phyloP scores from a whole-genome alignment of 495 filamentous ascomycete species.

The Aspergillus egyptiacus region DNA sequence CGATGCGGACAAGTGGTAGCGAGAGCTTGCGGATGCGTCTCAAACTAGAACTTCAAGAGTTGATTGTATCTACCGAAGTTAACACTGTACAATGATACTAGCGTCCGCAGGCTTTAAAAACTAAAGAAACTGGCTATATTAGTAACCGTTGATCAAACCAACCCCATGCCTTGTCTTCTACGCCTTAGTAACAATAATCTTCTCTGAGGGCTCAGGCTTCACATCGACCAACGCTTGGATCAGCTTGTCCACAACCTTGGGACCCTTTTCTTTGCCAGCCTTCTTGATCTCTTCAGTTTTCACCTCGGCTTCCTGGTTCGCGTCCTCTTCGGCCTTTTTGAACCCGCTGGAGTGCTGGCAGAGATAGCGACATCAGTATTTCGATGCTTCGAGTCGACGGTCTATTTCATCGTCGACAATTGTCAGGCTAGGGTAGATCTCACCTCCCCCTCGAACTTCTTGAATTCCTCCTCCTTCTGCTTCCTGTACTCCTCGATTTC shows the following conservation, averaged over 20 bases:
- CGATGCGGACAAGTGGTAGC: too few relatives aligned
- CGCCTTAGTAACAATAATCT: slow-evolving; percentile 39
- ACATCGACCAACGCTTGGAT: slow-evolving; percentile 73
- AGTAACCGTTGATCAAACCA: slow-evolving; percentile 16
- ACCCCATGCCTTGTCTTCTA: slow-evolving; percentile 24
- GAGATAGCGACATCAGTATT: slow-evolving; percentile 12
- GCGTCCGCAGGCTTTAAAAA: slow-evolving; percentile 18
- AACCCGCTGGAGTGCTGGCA: slow-evolving; percentile 76
- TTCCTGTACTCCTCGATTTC: slow-evolving; percentile 93
- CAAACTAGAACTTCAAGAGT: too few relatives aligned
- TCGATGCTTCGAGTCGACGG: background rate
- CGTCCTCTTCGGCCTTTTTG: slow-evolving; percentile 80
- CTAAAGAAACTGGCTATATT: slow-evolving; percentile 11
- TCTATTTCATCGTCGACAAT: background rate
- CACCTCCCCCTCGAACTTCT: slow-evolving; percentile 91
- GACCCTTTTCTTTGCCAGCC: slow-evolving; percentile 69
- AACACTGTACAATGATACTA: slow-evolving; percentile 7
- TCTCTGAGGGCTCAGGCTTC: slow-evolving; percentile 61
- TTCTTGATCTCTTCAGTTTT: slow-evolving; percentile 77
- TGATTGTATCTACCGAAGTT: background rate
- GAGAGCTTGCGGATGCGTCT: too few relatives aligned
- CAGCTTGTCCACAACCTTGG: slow-evolving; percentile 73
- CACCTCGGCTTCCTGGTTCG: slow-evolving; percentile 70
- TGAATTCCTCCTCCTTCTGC: slow-evolving; percentile 89
- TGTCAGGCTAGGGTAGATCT: slow-evolving; percentile 10